Base-by-base conservation (phyloP, 129 eudicot genomes). In the Apium graveolens region DNA sequence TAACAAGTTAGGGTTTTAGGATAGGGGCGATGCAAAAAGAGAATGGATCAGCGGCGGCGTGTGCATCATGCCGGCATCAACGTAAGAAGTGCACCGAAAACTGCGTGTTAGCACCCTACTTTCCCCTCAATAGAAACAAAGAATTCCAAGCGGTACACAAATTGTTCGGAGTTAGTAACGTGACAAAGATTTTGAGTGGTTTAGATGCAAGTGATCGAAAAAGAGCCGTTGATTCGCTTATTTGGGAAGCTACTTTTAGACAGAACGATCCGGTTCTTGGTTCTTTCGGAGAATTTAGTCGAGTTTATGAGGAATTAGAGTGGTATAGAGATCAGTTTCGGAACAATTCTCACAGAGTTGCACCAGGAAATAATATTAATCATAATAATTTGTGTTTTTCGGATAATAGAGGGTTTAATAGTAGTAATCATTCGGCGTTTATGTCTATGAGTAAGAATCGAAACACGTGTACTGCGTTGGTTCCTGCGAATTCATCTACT, bases 11-110 rank as follows among this genome's bases (percentile, higher is more conserved):
- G 70, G 51, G 70, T 73, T 18, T 66, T 20, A 3, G 1, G 4
- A 26, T 5, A 11, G 41, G 37, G 4, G 62, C 7, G 1, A 85
- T 86, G 88, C 87, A 89, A 7, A 76, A 80, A 62, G 51, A 42
- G 5, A 80, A 79, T 45, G 89, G 86, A 46, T 88, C 81, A 29
- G 78, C 85, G 32, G 80, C 90, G 0, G 97, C 98, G 12, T 94
- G 98, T 51, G 98, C 98, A 5, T 92, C 98, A 0, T 94, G 98
- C 91, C 88, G 96, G 88, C 98, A 94, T 83, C 98, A 94, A 43
- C 80, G 98, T 24, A 94, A 94, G 80, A 90, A 88, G 84, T 94
- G 98, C 86, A 90, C 88, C 0, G 93, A 87, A 26, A 90, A 90
- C 76, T 94, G 98, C 68, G 21, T 84, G 1, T 26, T 94, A 62